Conservation (phyloP, 2,329 filamentous ascomycete species). For the Thielaviopsis musarum region DNA sequence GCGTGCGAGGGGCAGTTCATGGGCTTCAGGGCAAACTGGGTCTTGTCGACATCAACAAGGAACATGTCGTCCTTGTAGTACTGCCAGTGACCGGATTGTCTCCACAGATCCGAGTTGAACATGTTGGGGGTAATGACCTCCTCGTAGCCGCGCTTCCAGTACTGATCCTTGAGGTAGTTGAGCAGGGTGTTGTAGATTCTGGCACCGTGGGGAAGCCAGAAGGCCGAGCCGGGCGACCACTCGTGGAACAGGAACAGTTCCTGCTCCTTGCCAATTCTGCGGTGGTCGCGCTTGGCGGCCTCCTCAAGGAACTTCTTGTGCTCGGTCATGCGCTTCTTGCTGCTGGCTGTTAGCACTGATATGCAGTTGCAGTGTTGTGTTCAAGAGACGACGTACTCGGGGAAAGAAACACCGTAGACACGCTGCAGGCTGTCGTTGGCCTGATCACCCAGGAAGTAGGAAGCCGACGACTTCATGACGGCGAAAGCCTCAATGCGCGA, state of each 20-base stretch:
- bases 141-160: conserved; percentile 83
- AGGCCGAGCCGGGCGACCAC: conserved; percentile 78
- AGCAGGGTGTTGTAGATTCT: conserved; percentile 85
- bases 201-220: conserved; percentile 84
- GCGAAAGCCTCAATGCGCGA: conserved; percentile 88
- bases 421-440: conserved; percentile 90
- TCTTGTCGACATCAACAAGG: conserved; percentile 62
- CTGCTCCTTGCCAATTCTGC: conserved; percentile 85
- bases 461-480: conserved; percentile 62
- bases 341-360: conserved; percentile 6
- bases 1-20: conserved; percentile 98
- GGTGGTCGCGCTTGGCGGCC: conserved; percentile 92
- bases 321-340: conserved; percentile 80
- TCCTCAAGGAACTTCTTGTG: conserved; percentile 93
- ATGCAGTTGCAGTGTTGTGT: background rate
- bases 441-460: conserved; percentile 70
- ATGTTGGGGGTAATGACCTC: conserved; percentile 92
- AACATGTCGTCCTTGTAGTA: conserved; percentile 80
- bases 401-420: conserved; percentile 89
- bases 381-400: conserved; percentile 7
- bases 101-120: conserved; percentile 88
- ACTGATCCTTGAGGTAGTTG: conserved; percentile 67
- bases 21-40: conserved; percentile 57
- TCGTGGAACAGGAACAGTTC: conserved; percentile 97
- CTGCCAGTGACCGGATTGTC: conserved; percentile 86